These are phyloP conservation scores for Lentithecium fluviatile DNA, from an alignment of 495 filamentous ascomycete genomes.

Conservation along the genomic window DNA sequence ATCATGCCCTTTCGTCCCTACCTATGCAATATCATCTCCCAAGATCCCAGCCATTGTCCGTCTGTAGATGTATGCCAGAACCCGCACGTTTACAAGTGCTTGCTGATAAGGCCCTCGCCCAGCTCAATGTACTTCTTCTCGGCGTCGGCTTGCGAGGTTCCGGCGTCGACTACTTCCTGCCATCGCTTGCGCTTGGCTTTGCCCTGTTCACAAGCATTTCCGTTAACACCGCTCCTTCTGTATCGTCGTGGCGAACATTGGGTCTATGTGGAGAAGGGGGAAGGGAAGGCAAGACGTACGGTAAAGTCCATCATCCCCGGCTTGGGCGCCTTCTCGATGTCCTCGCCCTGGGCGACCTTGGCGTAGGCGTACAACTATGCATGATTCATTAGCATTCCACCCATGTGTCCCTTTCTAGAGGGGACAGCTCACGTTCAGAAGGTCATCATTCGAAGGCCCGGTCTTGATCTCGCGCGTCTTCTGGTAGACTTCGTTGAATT, in stretches of 20 bases:
- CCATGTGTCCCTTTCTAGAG: background rate
- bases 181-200: constrained; percentile 79
- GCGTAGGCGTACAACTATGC: constrained; percentile 58
- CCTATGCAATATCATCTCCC: too few species aligned
- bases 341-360: constrained; percentile 53
- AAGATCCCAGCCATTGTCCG: too few species aligned
- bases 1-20: too few species aligned
- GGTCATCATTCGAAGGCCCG: constrained; percentile 53
- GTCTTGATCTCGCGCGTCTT: constrained; percentile 62
- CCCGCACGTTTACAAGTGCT: constrained; percentile 50
- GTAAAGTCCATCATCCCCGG: constrained; percentile 56
- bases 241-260: too few species aligned
- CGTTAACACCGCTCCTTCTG: background rate
- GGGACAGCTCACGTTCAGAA: constrained; percentile 59
- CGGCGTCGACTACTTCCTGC: constrained; percentile 60
- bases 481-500: constrained; percentile 55
- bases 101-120: constrained; percentile 66
- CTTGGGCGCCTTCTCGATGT: constrained; percentile 47
- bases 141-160: constrained; percentile 58
- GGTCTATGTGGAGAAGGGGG: background rate
- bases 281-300: constrained; percentile 41
- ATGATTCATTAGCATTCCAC: background rate
- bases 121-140: constrained; percentile 73
- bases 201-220: constrained; percentile 49
- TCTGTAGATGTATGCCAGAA: too few species aligned